Percentiles rank a stretch among this genome's conserved stretches.
These are phyloP conservation scores for Nemania bipapillata DNA, from an alignment of 2,329 filamentous ascomycete species.

Conservation along the genomic window DNA sequence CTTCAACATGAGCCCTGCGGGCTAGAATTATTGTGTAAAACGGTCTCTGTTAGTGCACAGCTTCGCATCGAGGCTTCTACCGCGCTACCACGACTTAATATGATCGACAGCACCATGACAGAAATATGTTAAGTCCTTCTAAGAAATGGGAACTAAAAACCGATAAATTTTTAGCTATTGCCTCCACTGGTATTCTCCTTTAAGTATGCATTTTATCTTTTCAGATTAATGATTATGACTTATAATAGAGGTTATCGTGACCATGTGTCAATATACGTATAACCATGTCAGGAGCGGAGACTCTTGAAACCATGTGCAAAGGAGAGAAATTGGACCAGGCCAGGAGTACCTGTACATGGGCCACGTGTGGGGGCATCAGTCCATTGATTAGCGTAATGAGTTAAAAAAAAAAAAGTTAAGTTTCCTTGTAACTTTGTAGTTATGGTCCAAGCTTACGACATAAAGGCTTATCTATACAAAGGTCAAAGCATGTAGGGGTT, in stretches of 20 bases:
- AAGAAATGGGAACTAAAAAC: slow-evolving; percentile 4
- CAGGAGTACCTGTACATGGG: slow-evolving; percentile 2
- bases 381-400: slow-evolving; percentile 2
- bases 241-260: slow-evolving; percentile 4
- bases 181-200: neutral
- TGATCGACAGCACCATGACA: neutral
- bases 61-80: neutral
- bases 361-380: slow-evolving; percentile 17
- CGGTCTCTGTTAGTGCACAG: slow-evolving; percentile 4
- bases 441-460: neutral
- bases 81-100: slow-evolving; percentile 2
- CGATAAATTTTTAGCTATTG: too few species aligned
- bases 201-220: neutral
- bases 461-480: neutral
- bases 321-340: slow-evolving; percentile 11
- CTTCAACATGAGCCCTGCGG: neutral
- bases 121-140: neutral
- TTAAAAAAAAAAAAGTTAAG: too few species aligned
- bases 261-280: slow-evolving; percentile 17
- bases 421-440: too few species aligned
- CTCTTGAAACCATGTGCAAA: slow-evolving; percentile 19
- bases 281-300: slow-evolving; percentile 26
- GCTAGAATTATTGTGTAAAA: neutral
- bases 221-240: neutral
- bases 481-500: neutral